These are phyloP conservation scores for Phytophthora multivora DNA, from an alignment of 352 stramenopile genomes.

Conservation along the genomic window DNA sequence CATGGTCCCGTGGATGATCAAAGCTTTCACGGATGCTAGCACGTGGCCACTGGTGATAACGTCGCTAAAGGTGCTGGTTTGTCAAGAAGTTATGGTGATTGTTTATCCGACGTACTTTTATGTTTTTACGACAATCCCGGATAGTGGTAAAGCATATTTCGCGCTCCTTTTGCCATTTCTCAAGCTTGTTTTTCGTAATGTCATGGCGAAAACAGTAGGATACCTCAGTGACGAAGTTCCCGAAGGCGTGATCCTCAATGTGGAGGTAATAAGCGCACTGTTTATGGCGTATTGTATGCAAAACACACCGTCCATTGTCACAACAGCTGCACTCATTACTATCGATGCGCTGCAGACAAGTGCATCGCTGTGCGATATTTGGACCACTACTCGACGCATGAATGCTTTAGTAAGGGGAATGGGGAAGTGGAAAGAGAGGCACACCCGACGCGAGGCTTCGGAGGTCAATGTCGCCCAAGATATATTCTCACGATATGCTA, in stretches of 20 bases:
- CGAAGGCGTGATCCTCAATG: constrained; percentile 38
- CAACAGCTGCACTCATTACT: constrained; percentile 10
- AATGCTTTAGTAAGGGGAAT: neutral
- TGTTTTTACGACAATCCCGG: constrained; percentile 20
- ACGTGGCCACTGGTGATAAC: constrained; percentile 4
- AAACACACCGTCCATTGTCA: constrained; percentile 32
- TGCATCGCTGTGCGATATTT: constrained; percentile 22
- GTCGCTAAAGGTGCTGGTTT: constrained; percentile 16
- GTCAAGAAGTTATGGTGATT: constrained; percentile 24
- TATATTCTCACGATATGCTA: neutral
- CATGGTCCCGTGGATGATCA: constrained; percentile 6
- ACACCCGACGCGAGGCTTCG: neutral
- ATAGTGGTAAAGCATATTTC: constrained; percentile 15
- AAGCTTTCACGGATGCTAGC: constrained; percentile 3
- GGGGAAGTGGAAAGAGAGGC: neutral
- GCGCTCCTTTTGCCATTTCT: constrained; percentile 29
- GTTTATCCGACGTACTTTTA: constrained; percentile 40
- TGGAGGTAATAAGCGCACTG: constrained; percentile 45
- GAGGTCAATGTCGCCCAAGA: constrained; percentile 16
- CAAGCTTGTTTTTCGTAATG: constrained; percentile 32
- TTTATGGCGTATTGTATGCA: constrained; percentile 49
- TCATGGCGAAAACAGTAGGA: constrained; percentile 13
- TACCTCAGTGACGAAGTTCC: constrained; percentile 25
- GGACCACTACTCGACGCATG: neutral
- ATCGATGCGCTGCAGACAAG: constrained; percentile 12